Percentiles rank a stretch among this genome's conserved stretches.
phyloP scores from a whole-genome alignment of 2,329 filamentous ascomycete genomes.

The Westerdykella sp. region DNA sequence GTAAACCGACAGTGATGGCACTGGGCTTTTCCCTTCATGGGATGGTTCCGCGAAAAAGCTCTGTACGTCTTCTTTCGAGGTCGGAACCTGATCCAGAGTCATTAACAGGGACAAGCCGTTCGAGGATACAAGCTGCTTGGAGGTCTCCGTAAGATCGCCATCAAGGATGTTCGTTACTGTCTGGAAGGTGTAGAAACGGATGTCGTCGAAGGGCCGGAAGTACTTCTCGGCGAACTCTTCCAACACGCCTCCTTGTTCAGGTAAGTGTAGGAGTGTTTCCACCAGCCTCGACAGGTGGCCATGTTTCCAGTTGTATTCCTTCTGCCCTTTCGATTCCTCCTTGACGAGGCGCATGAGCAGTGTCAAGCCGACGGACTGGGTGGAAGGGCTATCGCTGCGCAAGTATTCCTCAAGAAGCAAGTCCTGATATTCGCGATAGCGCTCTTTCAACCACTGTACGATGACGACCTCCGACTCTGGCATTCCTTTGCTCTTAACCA shows the following conservation, averaged over 20 bases:
- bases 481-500: conserved; percentile 59
- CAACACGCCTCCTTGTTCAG: conserved; percentile 54
- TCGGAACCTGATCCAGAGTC: conserved; percentile 64
- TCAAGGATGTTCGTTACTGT: conserved; percentile 47
- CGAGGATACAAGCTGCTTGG: conserved; percentile 31
- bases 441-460: conserved; percentile 69
- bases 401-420: conserved; percentile 56
- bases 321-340: conserved; percentile 52
- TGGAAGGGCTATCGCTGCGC: conserved; percentile 53
- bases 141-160: conserved; percentile 19
- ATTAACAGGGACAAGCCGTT: conserved; percentile 58
- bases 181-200: conserved; percentile 76
- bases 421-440: conserved; percentile 64
- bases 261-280: conserved; percentile 53
- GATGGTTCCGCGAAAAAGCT: conserved; percentile 62
- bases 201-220: conserved; percentile 72
- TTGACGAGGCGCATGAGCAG: conserved; percentile 80
- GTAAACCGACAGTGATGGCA: conserved; percentile 59
- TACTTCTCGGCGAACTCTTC: conserved; percentile 73
- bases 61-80: conserved; percentile 58
- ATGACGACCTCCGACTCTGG: conserved; percentile 70
- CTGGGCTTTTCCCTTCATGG: conserved; percentile 58
- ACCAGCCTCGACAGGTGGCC: conserved; percentile 62
- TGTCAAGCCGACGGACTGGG: conserved; percentile 63
- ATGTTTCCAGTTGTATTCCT: conserved; percentile 60